phyloP scores from a whole-genome alignment of 129 eudicot species.

The Artemisia argyi region DNA sequence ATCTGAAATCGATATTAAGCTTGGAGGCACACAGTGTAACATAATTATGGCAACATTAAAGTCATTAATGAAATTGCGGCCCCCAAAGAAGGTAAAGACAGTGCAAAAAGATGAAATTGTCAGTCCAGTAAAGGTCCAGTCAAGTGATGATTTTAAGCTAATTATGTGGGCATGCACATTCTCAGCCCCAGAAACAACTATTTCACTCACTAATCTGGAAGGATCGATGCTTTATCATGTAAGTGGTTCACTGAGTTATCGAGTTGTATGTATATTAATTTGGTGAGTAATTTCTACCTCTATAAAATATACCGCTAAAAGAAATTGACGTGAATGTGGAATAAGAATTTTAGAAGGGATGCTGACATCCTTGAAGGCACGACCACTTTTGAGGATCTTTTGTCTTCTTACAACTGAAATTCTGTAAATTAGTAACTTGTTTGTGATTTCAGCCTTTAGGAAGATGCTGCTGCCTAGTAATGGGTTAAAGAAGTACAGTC shows the following conservation, averaged over 20 bases:
- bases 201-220: slow-evolving; percentile 53
- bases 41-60: slow-evolving; percentile 57
- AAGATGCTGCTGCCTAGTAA: slow-evolving; percentile 3
- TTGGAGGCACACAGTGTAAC: slow-evolving; percentile 82
- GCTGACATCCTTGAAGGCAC: too few relatives aligned
- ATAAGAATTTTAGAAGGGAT: too few relatives aligned
- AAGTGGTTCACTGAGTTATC: slow-evolving; percentile 31
- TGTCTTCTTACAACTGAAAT: too few relatives aligned
- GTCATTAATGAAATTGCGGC: slow-evolving; percentile 59
- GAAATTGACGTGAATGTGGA: too few relatives aligned
- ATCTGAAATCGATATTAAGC: slow-evolving; percentile 81
- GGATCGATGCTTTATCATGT: slow-evolving; percentile 67
- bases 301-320: not conserved
- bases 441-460: not conserved
- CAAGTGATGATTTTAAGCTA: slow-evolving; percentile 52
- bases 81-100: slow-evolving; percentile 49
- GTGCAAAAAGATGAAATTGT: slow-evolving; percentile 38
- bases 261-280: not conserved
- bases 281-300: not conserved
- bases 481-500: not conserved
- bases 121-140: slow-evolving; percentile 30
- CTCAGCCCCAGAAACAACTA: slow-evolving; percentile 85
- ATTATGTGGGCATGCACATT: slow-evolving; percentile 87
- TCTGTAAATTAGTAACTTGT: too few relatives aligned
- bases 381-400: too few relatives aligned